phyloP scores from a whole-genome alignment of 1,284 basidiomycete genomes.

The Sutorius eximius region DNA sequence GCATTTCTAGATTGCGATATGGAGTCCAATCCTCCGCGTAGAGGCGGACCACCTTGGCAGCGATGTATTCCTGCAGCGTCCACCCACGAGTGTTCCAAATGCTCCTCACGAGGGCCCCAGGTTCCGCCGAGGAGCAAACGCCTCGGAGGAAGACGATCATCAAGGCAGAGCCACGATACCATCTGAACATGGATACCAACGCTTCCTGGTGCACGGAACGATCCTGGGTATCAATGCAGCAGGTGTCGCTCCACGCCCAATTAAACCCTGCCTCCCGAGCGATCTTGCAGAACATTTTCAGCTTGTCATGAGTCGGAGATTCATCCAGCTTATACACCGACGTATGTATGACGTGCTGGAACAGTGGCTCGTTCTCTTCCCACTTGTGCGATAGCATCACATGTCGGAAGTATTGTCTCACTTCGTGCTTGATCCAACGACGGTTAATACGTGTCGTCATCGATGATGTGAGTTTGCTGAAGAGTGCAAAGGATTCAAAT shows the following conservation, averaged over 20 bases:
- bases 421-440: background rate
- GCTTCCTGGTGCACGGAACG: background rate
- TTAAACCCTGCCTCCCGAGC: background rate
- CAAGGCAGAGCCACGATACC: background rate
- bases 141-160: background rate
- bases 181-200: constrained; percentile 3
- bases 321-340: background rate
- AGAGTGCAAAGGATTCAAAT: background rate
- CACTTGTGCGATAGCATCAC: constrained; percentile 4
- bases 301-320: background rate
- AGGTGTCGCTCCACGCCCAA: background rate
- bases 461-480: background rate
- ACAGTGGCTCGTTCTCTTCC: background rate
- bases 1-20: too few species aligned
- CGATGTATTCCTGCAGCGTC: too few species aligned
- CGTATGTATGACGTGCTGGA: background rate
- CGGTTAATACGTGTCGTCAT: background rate
- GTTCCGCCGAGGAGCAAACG: constrained; percentile 44
- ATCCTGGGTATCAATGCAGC: background rate
- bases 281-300: constrained; percentile 2
- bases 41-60: too few species aligned
- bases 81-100: too few species aligned
- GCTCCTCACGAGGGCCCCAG: too few species aligned
- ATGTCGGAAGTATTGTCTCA: background rate
- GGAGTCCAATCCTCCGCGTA: too few species aligned